These are phyloP conservation scores for Colletotrichum ledebouriae DNA, from an alignment of 2,329 filamentous ascomycete genomes.

Conservation along the genomic window DNA sequence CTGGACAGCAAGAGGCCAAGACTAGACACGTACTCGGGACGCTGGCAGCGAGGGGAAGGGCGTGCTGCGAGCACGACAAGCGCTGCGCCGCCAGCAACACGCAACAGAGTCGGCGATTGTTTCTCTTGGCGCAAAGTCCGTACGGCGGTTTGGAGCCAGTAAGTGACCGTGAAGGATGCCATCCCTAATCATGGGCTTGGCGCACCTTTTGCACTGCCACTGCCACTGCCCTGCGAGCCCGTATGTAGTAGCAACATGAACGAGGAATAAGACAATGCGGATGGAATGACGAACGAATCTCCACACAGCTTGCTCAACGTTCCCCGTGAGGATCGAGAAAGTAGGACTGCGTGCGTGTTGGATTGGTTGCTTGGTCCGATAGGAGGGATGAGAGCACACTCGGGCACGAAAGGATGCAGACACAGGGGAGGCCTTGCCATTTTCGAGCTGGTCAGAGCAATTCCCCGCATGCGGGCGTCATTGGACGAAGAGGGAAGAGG, in stretches of 20 bases:
- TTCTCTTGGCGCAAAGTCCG: conserved; percentile 38
- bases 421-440: background rate
- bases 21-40: too few relatives aligned
- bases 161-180: conserved; percentile 7
- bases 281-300: background rate
- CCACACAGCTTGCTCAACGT: too few relatives aligned
- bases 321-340: background rate
- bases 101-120: conserved; percentile 27
- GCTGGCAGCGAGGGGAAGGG: too few relatives aligned
- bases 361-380: conserved; percentile 17
- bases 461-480: conserved; percentile 22
- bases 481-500: conserved; percentile 13
- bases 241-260: too few relatives aligned
- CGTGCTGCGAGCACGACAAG: too few relatives aligned
- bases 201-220: conserved; percentile 36
- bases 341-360: background rate
- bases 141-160: conserved; percentile 9
- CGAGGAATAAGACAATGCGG: background rate
- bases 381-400: too few relatives aligned
- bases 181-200: conserved; percentile 35
- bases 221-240: conserved; percentile 18
- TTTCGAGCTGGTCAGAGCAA: conserved; percentile 6
- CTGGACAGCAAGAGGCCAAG: too few relatives aligned
- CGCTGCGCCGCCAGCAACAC: conserved; percentile 34
- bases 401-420: too few relatives aligned